These are phyloP conservation scores for Fusarium heterosporum DNA, from an alignment of 2,329 filamentous ascomycete genomes.

Conservation along the genomic window DNA sequence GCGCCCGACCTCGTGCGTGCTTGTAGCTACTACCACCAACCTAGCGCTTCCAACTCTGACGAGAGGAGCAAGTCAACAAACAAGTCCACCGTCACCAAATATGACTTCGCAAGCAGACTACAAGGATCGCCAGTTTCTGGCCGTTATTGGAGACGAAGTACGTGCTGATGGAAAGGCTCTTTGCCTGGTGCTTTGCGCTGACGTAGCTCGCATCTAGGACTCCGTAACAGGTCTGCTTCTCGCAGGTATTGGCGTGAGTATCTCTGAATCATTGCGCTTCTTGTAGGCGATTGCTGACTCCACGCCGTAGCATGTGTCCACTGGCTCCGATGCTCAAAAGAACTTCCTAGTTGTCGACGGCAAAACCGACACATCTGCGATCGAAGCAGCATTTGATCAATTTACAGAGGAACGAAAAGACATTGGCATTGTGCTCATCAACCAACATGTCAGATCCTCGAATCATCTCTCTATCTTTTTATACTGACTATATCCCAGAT, in stretches of 20 bases:
- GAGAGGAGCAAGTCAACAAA: constrained; percentile 27
- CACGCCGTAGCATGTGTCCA: constrained; percentile 81
- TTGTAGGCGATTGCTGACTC: constrained; percentile 1
- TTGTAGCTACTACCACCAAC: constrained; percentile 19
- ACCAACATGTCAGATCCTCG: constrained; percentile 82
- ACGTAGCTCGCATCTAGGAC: constrained; percentile 69
- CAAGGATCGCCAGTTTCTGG: constrained; percentile 93
- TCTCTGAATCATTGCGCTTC: constrained; percentile 26
- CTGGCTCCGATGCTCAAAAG: constrained; percentile 89
- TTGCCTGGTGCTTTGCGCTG: constrained; percentile 38
- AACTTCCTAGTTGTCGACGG: constrained; percentile 97
- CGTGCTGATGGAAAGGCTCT: constrained; percentile 28
- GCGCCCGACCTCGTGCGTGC: constrained; percentile 30
- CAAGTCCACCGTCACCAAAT: constrained; percentile 35
- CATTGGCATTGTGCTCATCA: constrained; percentile 96
- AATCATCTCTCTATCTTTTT: neutral
- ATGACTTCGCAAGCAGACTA: constrained; percentile 69
- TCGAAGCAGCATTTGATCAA: constrained; percentile 89
- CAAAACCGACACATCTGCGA: constrained; percentile 89
- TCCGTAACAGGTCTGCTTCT: constrained; percentile 96
- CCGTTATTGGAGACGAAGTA: constrained; percentile 98
- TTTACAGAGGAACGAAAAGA: constrained; percentile 94
- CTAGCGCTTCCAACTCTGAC: constrained; percentile 29
- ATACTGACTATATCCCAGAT: constrained; percentile 69
- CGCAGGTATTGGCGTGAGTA: constrained; percentile 87